phyloP scores from a whole-genome alignment of 2,329 filamentous ascomycete species.

The Fonsecaea nubica region DNA sequence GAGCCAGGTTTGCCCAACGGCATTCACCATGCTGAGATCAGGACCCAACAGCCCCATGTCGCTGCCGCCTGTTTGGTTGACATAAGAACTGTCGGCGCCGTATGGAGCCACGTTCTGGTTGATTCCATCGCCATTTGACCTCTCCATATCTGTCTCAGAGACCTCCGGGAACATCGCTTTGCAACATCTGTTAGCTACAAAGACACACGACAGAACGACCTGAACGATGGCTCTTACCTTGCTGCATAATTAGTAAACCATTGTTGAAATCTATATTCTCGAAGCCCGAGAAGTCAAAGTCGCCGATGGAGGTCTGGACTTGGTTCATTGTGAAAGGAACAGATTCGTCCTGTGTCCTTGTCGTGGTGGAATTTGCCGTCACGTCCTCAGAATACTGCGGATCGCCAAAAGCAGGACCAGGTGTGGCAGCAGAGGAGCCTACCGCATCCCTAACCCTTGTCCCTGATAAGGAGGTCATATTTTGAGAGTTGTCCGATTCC shows the following conservation, averaged over 20 bases:
- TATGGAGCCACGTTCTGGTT: slow-evolving; percentile 8
- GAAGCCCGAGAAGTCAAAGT: slow-evolving; percentile 29
- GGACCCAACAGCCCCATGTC: slow-evolving; percentile 19
- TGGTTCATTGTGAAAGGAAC: neutral
- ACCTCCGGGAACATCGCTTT: slow-evolving; percentile 13
- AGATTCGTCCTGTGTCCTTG: neutral
- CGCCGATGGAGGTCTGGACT: slow-evolving; percentile 1
- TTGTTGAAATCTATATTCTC: slow-evolving; percentile 34
- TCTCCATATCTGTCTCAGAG: slow-evolving; percentile 8
- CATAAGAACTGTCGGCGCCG: slow-evolving; percentile 14
- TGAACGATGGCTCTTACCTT: slow-evolving; percentile 15
- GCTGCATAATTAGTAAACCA: slow-evolving; percentile 27
- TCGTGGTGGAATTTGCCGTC: neutral
- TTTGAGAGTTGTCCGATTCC: slow-evolving; percentile 20
- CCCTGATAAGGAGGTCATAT: neutral
- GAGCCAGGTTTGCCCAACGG: slow-evolving; percentile 29
- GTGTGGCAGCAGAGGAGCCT: neutral
- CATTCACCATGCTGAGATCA: slow-evolving; percentile 30
- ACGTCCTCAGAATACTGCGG: neutral
- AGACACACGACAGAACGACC: neutral
- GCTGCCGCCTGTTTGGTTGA: slow-evolving; percentile 11
- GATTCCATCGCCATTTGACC: neutral
- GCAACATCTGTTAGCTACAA: neutral
- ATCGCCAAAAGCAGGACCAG: neutral
- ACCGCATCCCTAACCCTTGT: neutral